Conservation (phyloP, 2,329 filamentous ascomycete species). For the Penicillium sp. region DNA sequence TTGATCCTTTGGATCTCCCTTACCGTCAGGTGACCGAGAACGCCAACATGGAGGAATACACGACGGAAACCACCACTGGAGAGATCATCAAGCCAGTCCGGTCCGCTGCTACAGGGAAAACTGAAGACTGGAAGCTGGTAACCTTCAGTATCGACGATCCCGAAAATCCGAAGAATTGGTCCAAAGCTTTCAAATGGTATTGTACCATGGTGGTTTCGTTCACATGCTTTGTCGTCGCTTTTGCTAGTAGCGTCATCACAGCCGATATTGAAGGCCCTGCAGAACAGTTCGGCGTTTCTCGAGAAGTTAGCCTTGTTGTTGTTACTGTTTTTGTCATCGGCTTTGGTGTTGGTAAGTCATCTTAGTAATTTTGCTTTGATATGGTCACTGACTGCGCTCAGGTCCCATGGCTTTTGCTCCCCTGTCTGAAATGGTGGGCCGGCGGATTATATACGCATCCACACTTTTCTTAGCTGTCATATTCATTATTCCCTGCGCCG, state of each 20-base stretch:
- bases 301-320: constrained; percentile 62
- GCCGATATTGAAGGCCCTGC: constrained; percentile 60
- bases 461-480: constrained; percentile 63
- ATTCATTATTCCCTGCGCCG: constrained; percentile 71
- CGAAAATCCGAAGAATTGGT: constrained; percentile 80
- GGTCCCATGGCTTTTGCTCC: constrained; percentile 73
- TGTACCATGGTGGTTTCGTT: constrained; percentile 77
- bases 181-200: constrained; percentile 68
- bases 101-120: constrained; percentile 48
- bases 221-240: constrained; percentile 66
- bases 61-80: constrained; percentile 52
- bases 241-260: constrained; percentile 66
- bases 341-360: constrained; percentile 59
- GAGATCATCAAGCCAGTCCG: constrained; percentile 49
- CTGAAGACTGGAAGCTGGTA: constrained; percentile 54
- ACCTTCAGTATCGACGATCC: constrained; percentile 64
- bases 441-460: constrained; percentile 60
- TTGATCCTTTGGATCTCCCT: too few species aligned
- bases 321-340: constrained; percentile 73
- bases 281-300: constrained; percentile 57
- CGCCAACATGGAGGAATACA: constrained; percentile 61
- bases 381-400: constrained; percentile 22
- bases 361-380: not conserved
- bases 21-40: constrained; percentile 51
- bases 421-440: constrained; percentile 64